Evolutionary conservation across 164 flowering plant species (phyloP), one percentile per base, ranked within the genome.

Genomic region (Magnolia changhungtana): DNA sequence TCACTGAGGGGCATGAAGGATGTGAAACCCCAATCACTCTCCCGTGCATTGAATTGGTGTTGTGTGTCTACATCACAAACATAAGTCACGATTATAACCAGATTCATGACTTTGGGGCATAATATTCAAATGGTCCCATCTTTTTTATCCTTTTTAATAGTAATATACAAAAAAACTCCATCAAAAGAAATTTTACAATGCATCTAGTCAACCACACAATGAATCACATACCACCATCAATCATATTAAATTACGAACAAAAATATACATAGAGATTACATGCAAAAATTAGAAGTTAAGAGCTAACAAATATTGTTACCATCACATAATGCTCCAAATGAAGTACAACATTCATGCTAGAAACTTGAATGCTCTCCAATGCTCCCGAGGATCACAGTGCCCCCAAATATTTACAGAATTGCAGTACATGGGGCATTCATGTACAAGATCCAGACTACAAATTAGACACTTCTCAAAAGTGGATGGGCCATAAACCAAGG

Each of bases 1-100:
- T 92, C 97, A 82, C 89, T 72, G 23, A 94, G 92, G 69, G 91
- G 89, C 97, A 94, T 94, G 78, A 94, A 94, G 19, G 98, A 94
- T 63, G 97, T 89, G 82, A 94, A 94, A 55, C 98, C 98, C 96
- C 96, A 92, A 79, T 92, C 97, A 79, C 92, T 91, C 77, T 92
- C 95, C 77, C 96, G 87, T 1, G 90, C 93, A 88, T 90, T 90
- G 80, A 94, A 94, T 74, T 91, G 92, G 79, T 94, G 96, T 50
- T 91, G 91, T 9, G 96, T 92, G 73, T 94, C 98, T 94, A 91
- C 82, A 86, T 1, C 45, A 74, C 13, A 49, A 58, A 79, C 29
- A 72, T 4, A 20, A 27, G 13, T 50, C 69, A 63, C 21, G 59
- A 21, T 72, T 68, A 72, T 61, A 20, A 76, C 49, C 24, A 13